Conservation (phyloP, 169 alveolate genomes). For the Plasmodium gonderi region DNA sequence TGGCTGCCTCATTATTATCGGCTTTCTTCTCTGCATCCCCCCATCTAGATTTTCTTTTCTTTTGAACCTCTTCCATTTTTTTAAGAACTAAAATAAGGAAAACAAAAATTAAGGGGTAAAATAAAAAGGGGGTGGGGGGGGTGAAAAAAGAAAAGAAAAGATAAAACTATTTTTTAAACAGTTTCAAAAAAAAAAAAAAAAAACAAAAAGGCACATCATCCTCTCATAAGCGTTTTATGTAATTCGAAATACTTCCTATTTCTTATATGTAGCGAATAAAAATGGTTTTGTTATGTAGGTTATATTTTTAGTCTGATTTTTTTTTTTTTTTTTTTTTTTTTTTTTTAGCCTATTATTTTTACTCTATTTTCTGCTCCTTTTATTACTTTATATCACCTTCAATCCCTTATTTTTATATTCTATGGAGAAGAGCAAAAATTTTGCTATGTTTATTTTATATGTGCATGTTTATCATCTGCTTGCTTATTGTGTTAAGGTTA, state of each 20-base stretch:
- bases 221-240: not conserved
- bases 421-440: not conserved
- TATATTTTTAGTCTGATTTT: not conserved
- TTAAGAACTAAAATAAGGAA: not conserved
- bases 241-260: not conserved
- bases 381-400: too few relatives aligned
- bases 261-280: not conserved
- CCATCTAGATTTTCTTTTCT: conserved; percentile 73
- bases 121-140: not conserved
- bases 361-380: not conserved
- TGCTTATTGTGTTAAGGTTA: not conserved
- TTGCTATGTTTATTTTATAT: too few relatives aligned
- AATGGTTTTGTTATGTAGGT: not conserved
- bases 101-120: not conserved
- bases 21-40: conserved; percentile 54
- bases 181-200: not conserved
- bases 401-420: not conserved
- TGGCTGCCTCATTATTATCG: not conserved
- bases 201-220: conserved; percentile 1
- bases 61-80: conserved; percentile 46
- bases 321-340: not conserved
- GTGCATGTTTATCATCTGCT: too few relatives aligned
- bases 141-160: not conserved
- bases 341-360: not conserved
- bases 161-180: not conserved